Evolutionary conservation across 148 eudicot genomes (phyloP).

Genomic region (Camellia japonica): DNA sequence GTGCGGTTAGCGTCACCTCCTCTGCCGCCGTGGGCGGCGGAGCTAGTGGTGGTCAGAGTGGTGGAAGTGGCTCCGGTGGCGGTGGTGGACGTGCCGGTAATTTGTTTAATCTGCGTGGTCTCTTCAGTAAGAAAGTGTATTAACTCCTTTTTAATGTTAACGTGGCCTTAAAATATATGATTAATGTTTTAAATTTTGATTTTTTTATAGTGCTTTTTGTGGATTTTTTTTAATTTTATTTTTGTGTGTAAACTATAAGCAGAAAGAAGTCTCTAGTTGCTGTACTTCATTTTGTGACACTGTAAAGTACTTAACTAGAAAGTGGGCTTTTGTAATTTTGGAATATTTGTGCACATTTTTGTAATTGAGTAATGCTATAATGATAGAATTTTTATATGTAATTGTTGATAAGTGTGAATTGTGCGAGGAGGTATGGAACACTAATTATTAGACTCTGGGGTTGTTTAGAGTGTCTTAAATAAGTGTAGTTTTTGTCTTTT

Average conservation of each 20-base stretch:
- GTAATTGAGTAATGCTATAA: no score
- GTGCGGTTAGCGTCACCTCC: constrained; percentile 12
- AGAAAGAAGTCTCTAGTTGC: background rate
- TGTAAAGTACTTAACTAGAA: background rate
- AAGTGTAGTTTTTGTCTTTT: no score
- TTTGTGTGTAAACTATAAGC: background rate
- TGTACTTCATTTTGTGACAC: background rate
- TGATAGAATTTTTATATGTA: background rate
- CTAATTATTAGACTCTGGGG: no score
- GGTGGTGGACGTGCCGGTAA: constrained; percentile 44
- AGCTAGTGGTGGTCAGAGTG: constrained; percentile 20
- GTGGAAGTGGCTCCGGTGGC: constrained; percentile 28
- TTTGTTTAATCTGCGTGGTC: constrained; percentile 58
- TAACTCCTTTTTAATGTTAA: constrained; percentile 17
- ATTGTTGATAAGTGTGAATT: background rate
- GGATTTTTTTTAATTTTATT: background rate
- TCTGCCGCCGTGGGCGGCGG: constrained; percentile 2
- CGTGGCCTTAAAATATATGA: background rate
- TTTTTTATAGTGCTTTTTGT: background rate
- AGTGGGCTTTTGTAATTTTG: background rate
- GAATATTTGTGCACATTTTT: background rate
- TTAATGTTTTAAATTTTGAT: background rate
- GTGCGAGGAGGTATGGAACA: background rate
- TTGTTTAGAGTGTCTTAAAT: no score
- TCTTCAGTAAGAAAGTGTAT: constrained; percentile 71